phyloP scores from a whole-genome alignment of 2,329 filamentous ascomycete genomes.

The Ceratocystis cacaofunesta region DNA sequence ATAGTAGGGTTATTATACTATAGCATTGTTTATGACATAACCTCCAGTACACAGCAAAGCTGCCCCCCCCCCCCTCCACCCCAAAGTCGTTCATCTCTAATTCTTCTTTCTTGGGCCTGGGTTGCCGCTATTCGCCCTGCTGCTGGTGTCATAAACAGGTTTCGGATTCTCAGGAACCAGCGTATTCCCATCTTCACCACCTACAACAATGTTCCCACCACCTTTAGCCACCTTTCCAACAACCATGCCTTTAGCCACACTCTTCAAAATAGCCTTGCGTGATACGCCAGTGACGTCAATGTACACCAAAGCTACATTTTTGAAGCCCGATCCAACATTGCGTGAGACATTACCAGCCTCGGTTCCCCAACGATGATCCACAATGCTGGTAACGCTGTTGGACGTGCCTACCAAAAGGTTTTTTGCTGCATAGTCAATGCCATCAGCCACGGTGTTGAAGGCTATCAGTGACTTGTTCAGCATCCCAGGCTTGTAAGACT shows the following conservation, averaged over 20 bases:
- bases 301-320: slow-evolving; percentile 93
- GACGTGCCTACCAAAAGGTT: slow-evolving; percentile 61
- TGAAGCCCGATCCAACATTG: slow-evolving; percentile 69
- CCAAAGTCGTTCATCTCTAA: slow-evolving; percentile 16
- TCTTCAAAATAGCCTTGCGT: slow-evolving; percentile 77
- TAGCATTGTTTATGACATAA: no score
- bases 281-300: slow-evolving; percentile 93
- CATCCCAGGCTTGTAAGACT: slow-evolving; percentile 70
- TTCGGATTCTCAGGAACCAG: slow-evolving; percentile 19
- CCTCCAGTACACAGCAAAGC: no score
- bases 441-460: slow-evolving; percentile 86
- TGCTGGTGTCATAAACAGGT: slow-evolving; percentile 20
- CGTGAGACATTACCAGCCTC: slow-evolving; percentile 70
- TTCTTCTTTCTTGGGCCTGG: slow-evolving; percentile 24
- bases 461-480: slow-evolving; percentile 95
- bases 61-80: no score
- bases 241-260: slow-evolving; percentile 92
- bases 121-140: slow-evolving; percentile 19
- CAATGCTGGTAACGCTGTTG: slow-evolving; percentile 67
- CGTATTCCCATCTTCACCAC: slow-evolving; percentile 32
- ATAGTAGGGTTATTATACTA: neutral
- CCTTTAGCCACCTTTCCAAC: slow-evolving; percentile 64
- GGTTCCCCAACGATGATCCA: slow-evolving; percentile 74
- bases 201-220: slow-evolving; percentile 58
- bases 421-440: slow-evolving; percentile 74